Evolutionary conservation across 1,284 basidiomycete genomes (phyloP), one percentile per base, ranked within the genome.

Genomic region (Ceratorhiza oryzae-sativae): DNA sequence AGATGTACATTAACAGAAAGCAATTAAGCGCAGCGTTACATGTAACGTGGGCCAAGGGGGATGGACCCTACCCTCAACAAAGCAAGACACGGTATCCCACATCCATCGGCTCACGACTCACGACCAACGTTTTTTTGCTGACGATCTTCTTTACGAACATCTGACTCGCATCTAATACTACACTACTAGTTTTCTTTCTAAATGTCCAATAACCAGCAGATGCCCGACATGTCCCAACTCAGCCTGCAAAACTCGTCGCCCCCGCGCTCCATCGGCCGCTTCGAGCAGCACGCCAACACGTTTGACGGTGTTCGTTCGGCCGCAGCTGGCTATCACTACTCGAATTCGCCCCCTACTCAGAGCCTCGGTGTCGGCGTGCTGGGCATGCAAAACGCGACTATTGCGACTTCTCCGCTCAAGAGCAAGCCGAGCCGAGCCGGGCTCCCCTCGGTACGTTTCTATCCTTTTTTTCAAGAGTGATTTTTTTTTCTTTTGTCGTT

Each of bases 221-320:
- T 62, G n/a, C 90, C 91, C 75, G 90, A 92, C 83, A 86, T 93
- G 76, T 87, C 89, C 70, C 83, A 88, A 77, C 82, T 93, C 78
- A 88, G 90, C 78, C 86, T 92, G 81, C 84, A 85, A 81, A 84
- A 86, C 68, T 80, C 82, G 76, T 83, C 85, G 74, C 87, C 87
- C 81, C 88, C 86, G 87, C 90, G 89, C 85, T 86, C 90, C 84
- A 87, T 92, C 83, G 90, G 92, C 81, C 82, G 83, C 90, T 92
- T 92, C 82, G 91, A 93, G 84, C 91, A 88, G 82, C 90, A 91
- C 80, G 85, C 83, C 81, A 83, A 83, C 79, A 81, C 77, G 80
- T 79, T 72, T 76, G 84, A 82, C 73, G 81, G 79, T 79, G 86
- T 88, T 80, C 80, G 82, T 75, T 87, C 83, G 88, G 80, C 82